Conservation (phyloP, 176 grass and related monocot species). For the Bonia amplexicaulis region DNA sequence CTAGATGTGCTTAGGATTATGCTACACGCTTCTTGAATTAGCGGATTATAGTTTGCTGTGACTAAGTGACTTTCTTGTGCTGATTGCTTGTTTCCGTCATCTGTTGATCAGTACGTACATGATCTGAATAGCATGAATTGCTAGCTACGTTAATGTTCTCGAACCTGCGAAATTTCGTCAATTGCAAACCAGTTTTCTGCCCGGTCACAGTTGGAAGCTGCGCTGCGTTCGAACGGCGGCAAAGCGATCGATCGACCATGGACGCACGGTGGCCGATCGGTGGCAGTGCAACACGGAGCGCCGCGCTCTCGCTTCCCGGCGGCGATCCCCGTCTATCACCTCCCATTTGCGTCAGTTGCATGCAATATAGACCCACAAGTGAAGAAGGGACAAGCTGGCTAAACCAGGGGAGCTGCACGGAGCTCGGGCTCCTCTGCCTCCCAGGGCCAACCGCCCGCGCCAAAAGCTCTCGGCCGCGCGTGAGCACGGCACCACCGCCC, state of each 20-base stretch:
- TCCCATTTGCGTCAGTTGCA: no score
- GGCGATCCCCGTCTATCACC: no score
- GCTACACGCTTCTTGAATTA: not conserved
- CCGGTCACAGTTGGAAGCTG: no score
- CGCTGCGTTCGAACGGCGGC: no score
- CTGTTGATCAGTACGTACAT: not conserved
- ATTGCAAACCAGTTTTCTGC: no score
- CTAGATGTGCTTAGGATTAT: not conserved
- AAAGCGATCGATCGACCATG: no score
- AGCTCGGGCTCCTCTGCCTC: constrained; percentile 6
- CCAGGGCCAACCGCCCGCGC: not conserved
- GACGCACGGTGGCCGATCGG: no score
- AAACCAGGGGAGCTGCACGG: constrained; percentile 1
- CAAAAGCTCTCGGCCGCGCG: not conserved
- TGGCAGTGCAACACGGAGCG: no score
- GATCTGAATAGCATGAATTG: not conserved
- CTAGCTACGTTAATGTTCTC: not conserved
- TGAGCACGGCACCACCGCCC: not conserved
- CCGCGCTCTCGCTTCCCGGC: no score
- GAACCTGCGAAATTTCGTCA: no score
- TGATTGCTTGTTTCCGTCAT: not conserved
- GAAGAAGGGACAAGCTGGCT: not conserved
- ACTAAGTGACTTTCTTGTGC: not conserved
- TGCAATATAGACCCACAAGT: no score
- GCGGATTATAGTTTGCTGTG: not conserved